A percentile compares a stretch with the other conserved stretches of the same genome.
Conservation (phyloP, 1,139 yeast species). For the Zhuliangozyma parablackwelliae region DNA sequence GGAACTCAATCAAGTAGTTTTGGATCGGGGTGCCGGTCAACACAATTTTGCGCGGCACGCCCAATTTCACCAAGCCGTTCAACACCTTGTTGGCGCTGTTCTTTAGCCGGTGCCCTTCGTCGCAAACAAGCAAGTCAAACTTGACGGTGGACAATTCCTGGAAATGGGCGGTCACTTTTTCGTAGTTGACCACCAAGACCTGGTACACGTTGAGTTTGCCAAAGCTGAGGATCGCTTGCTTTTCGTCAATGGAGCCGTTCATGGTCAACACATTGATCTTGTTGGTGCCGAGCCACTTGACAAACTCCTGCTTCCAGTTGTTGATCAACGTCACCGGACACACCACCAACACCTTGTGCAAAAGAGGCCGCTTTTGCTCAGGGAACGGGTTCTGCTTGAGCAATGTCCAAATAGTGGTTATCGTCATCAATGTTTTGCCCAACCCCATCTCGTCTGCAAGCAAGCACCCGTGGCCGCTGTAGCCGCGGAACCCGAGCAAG, state of each 20-base stretch:
- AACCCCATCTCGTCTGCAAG: constrained; percentile 97
- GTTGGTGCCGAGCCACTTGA: constrained; percentile 79
- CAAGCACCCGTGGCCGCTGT: constrained; percentile 67
- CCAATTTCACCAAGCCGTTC: constrained; percentile 53
- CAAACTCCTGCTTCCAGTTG: constrained; percentile 87
- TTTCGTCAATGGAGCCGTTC: constrained; percentile 49
- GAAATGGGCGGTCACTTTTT: constrained; percentile 60
- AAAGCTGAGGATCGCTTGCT: constrained; percentile 56
- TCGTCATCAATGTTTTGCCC: constrained; percentile 89
- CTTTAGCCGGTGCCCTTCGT: constrained; percentile 90
- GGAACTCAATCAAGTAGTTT: constrained; percentile 83
- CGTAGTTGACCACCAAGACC: constrained; percentile 83
- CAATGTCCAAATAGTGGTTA: constrained; percentile 78
- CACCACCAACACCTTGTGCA: constrained; percentile 65
- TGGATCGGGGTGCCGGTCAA: constrained; percentile 95
- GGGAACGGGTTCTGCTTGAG: constrained; percentile 64
- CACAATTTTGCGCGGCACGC: constrained; percentile 55
- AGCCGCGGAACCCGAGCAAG: constrained; percentile 59
- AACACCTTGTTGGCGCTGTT: constrained; percentile 66
- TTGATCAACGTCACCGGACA: constrained; percentile 88
- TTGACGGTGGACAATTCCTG: constrained; percentile 47
- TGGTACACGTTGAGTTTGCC: constrained; percentile 71
- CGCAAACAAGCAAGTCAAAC: constrained; percentile 81
- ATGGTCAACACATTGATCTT: constrained; percentile 52
- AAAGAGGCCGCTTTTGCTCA: constrained; percentile 28